Base-by-base conservation (phyloP, 495 filamentous ascomycete species). In the Amphirosellinia nigrospora region DNA sequence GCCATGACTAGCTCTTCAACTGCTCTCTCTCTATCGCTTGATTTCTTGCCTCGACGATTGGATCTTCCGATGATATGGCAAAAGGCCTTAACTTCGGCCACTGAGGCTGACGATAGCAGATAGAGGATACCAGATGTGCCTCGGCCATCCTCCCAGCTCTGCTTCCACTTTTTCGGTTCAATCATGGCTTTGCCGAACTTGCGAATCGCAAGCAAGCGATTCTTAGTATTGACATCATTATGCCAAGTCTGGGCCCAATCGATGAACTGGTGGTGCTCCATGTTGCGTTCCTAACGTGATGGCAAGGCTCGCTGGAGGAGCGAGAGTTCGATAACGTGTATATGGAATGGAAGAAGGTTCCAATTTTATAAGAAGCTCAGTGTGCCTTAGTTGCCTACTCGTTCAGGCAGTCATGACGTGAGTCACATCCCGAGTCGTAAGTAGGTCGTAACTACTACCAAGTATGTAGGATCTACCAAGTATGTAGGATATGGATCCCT, bases 81-180 rank as follows among this genome's bases (percentile, higher is more conserved):
- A 28, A 75, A 66, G 58, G 63, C 48, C 39, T 73, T 69, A n/a
- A 73, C 71, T 32, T 73, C 73, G 59, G 15, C 62, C 3, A 75
- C 73, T 32, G 73, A 75, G 46, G 67, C 66, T 28, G 41, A 41
- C 53, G 73, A 65, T 23, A 73, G 48, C 56, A 74, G 46, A 65
- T 61, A 28, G 39, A 74, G 61, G 59, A 75, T 61, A 23, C 72
- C 72, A 52, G 65, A 43, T 36, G 63, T 69, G 50, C 73, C 73
- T 30, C 71, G 71, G 7, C 66, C 60, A 4, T 58, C 58, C 16
- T 50, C 64, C 73, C 73, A 75, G 45, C 48, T 58, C 13, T 52
- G 36, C 52, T 64, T 36, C 73, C 73, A 75, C 52, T 52, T 41
- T 36, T 39, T 50, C 15, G 70, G 70, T 46, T 74, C 41, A 8